A percentile compares a stretch with the other conserved stretches of the same genome.
phyloP scores from a whole-genome alignment of 371 early-diverging fungal species.

The Haplosporangium sp. region DNA sequence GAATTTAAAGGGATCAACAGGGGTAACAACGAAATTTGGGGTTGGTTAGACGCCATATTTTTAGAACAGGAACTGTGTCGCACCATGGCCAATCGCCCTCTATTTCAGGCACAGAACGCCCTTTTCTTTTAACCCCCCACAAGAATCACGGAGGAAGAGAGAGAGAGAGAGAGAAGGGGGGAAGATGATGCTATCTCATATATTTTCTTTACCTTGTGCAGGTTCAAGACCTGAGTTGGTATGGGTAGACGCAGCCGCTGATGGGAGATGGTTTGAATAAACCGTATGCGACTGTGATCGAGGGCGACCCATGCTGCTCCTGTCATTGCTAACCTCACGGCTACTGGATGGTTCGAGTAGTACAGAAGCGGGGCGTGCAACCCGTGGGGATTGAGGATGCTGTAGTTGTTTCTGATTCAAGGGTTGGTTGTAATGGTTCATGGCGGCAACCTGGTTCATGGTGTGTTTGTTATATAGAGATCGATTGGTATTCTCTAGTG shows the following conservation, averaged over 20 bases:
- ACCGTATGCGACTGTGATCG: constrained; percentile 38
- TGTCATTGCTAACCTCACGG: constrained; percentile 1
- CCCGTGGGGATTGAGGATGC: constrained; percentile 10
- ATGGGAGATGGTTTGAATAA: constrained; percentile 31
- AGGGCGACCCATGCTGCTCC: constrained; percentile 11
- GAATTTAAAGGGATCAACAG: not conserved
- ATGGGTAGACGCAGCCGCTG: too few relatives aligned
- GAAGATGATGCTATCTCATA: too few relatives aligned
- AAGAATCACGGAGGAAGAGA: too few relatives aligned
- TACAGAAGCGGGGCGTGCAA: constrained; percentile 27
- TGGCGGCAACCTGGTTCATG: not conserved
- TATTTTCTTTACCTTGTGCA: not conserved
- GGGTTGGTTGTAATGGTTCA: not conserved
- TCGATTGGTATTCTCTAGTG: not conserved
- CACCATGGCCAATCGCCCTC: too few relatives aligned
- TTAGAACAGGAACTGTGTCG: too few relatives aligned
- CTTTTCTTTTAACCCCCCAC: too few relatives aligned
- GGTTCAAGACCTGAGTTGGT: not conserved
- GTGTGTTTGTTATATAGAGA: not conserved
- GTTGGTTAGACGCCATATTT: not conserved
- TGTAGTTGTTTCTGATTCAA: constrained; percentile 11
- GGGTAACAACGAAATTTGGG: not conserved
- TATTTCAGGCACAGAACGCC: too few relatives aligned
- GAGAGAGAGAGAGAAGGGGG: too few relatives aligned
- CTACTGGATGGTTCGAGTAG: constrained; percentile 22